A percentile compares a stretch with the other conserved stretches of the same genome.
Evolutionary conservation across 2,329 filamentous ascomycete species (phyloP).

Genomic region (Phaeomoniella chlamydospora): DNA sequence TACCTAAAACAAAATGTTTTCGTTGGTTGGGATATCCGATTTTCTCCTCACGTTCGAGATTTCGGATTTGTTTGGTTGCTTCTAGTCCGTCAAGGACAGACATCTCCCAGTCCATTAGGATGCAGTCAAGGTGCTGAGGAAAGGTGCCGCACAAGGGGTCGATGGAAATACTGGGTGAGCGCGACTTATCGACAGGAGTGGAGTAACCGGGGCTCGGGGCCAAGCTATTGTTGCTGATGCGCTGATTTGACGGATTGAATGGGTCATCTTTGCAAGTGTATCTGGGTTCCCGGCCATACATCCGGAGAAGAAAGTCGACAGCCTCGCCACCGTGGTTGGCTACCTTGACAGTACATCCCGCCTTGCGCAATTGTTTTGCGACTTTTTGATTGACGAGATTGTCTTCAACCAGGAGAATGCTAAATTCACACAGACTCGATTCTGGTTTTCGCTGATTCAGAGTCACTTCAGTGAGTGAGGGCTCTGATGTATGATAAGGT

Average conservation of each 20-base stretch:
- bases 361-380: constrained; percentile 18
- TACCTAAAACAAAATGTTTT: constrained; percentile 18
- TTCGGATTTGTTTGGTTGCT: constrained; percentile 54
- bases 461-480: too few relatives aligned
- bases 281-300: not conserved
- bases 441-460: constrained; percentile 1
- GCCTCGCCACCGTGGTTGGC: constrained; percentile 26
- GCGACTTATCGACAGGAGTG: not conserved
- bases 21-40: too few relatives aligned
- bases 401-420: constrained; percentile 27
- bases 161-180: not conserved
- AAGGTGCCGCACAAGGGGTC: not conserved
- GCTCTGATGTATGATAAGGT: too few relatives aligned
- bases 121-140: constrained; percentile 36
- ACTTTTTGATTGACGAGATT: constrained; percentile 28
- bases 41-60: constrained; percentile 41
- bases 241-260: not conserved
- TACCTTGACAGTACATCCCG: constrained; percentile 19
- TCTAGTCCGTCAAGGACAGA: constrained; percentile 70
- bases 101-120: constrained; percentile 75
- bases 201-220: not conserved
- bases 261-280: not conserved
- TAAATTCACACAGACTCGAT: too few relatives aligned
- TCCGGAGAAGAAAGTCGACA: constrained; percentile 21
- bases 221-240: too few relatives aligned